These are phyloP conservation scores for Stachybotrys echinatus DNA, from an alignment of 2,329 filamentous ascomycete species.

Conservation along the genomic window DNA sequence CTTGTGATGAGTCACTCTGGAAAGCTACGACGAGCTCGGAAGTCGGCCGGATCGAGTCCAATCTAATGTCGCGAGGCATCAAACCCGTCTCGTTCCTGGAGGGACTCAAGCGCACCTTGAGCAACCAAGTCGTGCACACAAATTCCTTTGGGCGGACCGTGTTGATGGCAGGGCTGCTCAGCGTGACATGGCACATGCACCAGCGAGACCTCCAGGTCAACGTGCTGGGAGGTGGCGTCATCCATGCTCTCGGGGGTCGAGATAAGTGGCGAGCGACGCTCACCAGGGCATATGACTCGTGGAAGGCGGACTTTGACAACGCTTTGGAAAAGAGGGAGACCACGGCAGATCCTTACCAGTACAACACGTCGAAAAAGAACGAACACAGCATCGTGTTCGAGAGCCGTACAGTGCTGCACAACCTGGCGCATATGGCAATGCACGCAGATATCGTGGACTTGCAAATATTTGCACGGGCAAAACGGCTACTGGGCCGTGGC, in stretches of 20 bases:
- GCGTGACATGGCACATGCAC: conserved; percentile 96
- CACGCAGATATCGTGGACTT: conserved; percentile 97
- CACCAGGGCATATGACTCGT: conserved; percentile 84
- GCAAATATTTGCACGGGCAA: conserved; percentile 89
- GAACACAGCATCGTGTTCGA: conserved; percentile 68
- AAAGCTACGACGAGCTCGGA: conserved; percentile 83
- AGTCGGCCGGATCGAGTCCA: conserved; percentile 77
- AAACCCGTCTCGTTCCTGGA: conserved; percentile 86
- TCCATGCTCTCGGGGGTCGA: conserved; percentile 73
- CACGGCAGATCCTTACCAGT: conserved; percentile 48
- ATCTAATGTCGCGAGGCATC: conserved; percentile 72
- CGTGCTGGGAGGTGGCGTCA: conserved; percentile 68
- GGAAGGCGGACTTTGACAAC: conserved; percentile 88
- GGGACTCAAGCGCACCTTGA: conserved; percentile 82
- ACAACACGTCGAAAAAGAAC: conserved; percentile 55
- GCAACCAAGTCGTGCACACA: conserved; percentile 78
- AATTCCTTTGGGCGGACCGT: conserved; percentile 92
- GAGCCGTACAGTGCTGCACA: conserved; percentile 82
- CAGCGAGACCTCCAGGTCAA: conserved; percentile 91
- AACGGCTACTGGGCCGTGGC: conserved; percentile 74
- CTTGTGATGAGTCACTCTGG: conserved; percentile 92
- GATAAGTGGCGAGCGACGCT: conserved; percentile 88
- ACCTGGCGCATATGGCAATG: conserved; percentile 95
- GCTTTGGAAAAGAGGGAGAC: conserved; percentile 59
- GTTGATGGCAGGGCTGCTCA: conserved; percentile 88